Evolutionary conservation across 352 stramenopile genomes (phyloP).

Genomic region (Phytophthora pistaciae): DNA sequence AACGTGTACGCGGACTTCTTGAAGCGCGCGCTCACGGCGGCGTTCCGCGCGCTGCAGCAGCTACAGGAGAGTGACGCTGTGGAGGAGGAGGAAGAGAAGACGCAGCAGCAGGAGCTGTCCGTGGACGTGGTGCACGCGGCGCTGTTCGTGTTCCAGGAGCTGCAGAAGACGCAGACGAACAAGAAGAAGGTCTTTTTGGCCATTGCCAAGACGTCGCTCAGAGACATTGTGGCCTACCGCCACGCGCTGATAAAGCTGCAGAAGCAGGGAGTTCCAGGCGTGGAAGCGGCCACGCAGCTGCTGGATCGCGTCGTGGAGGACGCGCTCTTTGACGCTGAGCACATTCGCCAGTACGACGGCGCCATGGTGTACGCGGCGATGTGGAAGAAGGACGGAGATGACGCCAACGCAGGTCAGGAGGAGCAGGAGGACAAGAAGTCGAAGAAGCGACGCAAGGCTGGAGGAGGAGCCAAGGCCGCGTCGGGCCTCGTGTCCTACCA

Average conservation of each 20-base stretch:
- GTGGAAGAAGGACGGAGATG: constrained; percentile 26
- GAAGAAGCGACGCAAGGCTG: constrained; percentile 62
- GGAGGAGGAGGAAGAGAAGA: background rate
- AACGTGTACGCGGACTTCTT: constrained; percentile 84
- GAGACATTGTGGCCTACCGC: constrained; percentile 65
- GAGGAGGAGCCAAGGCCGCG: constrained; percentile 22
- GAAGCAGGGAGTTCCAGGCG: constrained; percentile 13
- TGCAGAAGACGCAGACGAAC: constrained; percentile 88
- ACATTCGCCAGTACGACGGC: constrained; percentile 79
- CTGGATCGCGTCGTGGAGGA: constrained; percentile 76
- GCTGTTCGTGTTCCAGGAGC: constrained; percentile 77
- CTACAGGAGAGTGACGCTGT: background rate
- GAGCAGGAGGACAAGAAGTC: constrained; percentile 28
- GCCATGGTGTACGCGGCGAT: constrained; percentile 54
- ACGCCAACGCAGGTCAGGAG: constrained; percentile 8
- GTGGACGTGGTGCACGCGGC: constrained; percentile 59
- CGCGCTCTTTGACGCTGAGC: constrained; percentile 80
- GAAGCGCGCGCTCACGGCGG: constrained; percentile 53
- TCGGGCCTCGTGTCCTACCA: constrained; percentile 76
- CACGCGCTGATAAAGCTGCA: constrained; percentile 49
- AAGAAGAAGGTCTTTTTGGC: constrained; percentile 90
- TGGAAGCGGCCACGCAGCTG: constrained; percentile 30
- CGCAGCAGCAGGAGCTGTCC: constrained; percentile 27
- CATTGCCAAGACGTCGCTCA: constrained; percentile 81
- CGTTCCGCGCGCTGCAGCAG: constrained; percentile 25